These are phyloP conservation scores for Quaeritorhiza haematococci DNA, from an alignment of 371 early-diverging fungal genomes.

Conservation along the genomic window DNA sequence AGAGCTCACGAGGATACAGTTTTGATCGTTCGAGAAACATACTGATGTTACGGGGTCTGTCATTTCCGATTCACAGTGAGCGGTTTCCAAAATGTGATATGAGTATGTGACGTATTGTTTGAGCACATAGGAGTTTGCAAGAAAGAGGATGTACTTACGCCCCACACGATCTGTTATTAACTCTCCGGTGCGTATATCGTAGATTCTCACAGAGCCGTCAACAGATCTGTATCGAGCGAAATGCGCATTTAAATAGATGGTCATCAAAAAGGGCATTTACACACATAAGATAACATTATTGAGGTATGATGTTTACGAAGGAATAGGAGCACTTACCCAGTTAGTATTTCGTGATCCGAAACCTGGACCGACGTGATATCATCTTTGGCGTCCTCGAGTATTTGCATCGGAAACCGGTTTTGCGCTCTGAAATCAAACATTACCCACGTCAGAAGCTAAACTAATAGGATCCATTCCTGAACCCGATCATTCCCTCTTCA, in stretches of 20 bases:
- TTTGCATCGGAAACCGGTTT: constrained; percentile 70
- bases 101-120: not conserved
- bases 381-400: constrained; percentile 83
- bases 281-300: too few species aligned
- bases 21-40: constrained; percentile 62
- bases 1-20: constrained; percentile 70
- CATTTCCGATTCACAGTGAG: too few species aligned
- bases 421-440: constrained; percentile 54
- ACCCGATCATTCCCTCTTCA: too few species aligned
- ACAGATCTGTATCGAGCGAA: constrained; percentile 50
- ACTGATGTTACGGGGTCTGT: constrained; percentile 78
- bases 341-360: constrained; percentile 64
- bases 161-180: constrained; percentile 67
- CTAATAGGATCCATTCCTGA: too few species aligned
- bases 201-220: constrained; percentile 76
- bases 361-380: constrained; percentile 74
- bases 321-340: constrained; percentile 62
- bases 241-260: too few species aligned
- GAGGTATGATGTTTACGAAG: too few species aligned
- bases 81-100: not conserved
- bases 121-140: not conserved
- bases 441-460: too few species aligned
- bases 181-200: constrained; percentile 78
- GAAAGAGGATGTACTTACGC: constrained; percentile 36
- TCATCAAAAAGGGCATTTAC: too few species aligned